Base-by-base conservation (phyloP, 129 eudicot genomes). In the Heracleum sosnowskyi region DNA sequence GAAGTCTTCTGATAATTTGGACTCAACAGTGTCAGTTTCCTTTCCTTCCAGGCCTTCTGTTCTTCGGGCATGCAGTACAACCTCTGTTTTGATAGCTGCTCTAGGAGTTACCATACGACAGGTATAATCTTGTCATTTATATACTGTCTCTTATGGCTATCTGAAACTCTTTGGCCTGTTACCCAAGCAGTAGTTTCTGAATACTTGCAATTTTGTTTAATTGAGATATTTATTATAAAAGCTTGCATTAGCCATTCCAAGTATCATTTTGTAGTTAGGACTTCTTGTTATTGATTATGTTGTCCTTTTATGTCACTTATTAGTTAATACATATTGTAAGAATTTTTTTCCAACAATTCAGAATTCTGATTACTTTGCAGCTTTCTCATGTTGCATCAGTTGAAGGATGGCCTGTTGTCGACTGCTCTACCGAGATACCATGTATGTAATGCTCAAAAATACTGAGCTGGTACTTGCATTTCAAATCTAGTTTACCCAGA, bases 41-140 rank as follows among this genome's bases (percentile, higher is more conserved):
- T 71, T 83, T 36, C 90, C 97, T 69, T 89, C 98, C 10, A 89
- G 98, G 83, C 69, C 78, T 77, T 79, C 87, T 76, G 98, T 94
- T 86, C 91, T 94, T 80, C 92, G 87, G 82, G 96, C 97, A 35
- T 94, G 98, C 90, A 88, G 86, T 24, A 69, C 84, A 47, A 91
- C 97, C 68, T 94, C 96, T 80, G 86, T 82, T 68, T 72, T 90
- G 55, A 89, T 94, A 33, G 93, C 89, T 77, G 86, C 84, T 40
- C 37, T 81, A 60, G 97, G 97, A 51, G 82, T 91, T 80, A 33
- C 84, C 66, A 84, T 94, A 77, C 88, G 97, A 78, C 97, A 91
- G 98, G 98, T 94, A 45, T 60, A 35, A 77, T 80, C 45, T 76
- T 78, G 62, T 33, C 78, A 20, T 36, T 40, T 37, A 11, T 66